Conservation (phyloP, 495 filamentous ascomycete species). For the Penicillium samsonianum region DNA sequence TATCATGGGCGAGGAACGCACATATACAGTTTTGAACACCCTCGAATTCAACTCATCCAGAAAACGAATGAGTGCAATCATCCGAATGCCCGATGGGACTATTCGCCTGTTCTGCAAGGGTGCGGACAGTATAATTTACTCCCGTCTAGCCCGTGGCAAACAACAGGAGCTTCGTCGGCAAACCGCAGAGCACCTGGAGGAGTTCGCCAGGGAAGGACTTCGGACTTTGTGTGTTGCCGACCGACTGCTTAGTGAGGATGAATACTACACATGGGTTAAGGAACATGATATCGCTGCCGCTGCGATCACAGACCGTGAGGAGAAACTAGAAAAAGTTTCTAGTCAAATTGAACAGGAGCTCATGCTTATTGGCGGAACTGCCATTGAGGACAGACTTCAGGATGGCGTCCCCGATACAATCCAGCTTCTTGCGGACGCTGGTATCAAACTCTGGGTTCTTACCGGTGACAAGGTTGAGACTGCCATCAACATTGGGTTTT, state of each 20-base stretch:
- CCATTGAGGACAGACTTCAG: conserved; percentile 96
- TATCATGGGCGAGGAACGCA: conserved; percentile 78
- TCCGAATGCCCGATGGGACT: conserved; percentile 90
- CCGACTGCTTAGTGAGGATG: conserved; percentile 75
- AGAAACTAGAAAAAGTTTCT: conserved; percentile 87
- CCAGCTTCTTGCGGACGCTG: conserved; percentile 84
- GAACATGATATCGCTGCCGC: conserved; percentile 86
- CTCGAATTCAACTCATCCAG: conserved; percentile 97
- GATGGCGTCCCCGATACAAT: conserved; percentile 98
- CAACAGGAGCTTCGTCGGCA: conserved; percentile 78
- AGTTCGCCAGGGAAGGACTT: conserved; percentile 94
- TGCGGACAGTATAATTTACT: conserved; percentile 96
- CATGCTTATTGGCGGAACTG: conserved; percentile 89
- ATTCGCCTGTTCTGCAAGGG: conserved; percentile 97
- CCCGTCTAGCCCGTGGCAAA: conserved; percentile 79
- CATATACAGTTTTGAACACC: conserved; percentile 88
- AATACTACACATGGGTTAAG: conserved; percentile 83
- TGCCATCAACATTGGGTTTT: conserved; percentile 99
- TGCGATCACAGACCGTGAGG: conserved; percentile 83
- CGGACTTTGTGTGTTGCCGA: conserved; percentile 96
- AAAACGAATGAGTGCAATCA: conserved; percentile 98
- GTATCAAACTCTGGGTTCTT: conserved; percentile 99
- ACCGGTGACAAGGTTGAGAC: conserved; percentile 99
- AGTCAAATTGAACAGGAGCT: conserved; percentile 90
- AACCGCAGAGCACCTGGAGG: conserved; percentile 92